Base-by-base conservation (phyloP, 129 eudicot genomes). In the Tagetes patula region DNA sequence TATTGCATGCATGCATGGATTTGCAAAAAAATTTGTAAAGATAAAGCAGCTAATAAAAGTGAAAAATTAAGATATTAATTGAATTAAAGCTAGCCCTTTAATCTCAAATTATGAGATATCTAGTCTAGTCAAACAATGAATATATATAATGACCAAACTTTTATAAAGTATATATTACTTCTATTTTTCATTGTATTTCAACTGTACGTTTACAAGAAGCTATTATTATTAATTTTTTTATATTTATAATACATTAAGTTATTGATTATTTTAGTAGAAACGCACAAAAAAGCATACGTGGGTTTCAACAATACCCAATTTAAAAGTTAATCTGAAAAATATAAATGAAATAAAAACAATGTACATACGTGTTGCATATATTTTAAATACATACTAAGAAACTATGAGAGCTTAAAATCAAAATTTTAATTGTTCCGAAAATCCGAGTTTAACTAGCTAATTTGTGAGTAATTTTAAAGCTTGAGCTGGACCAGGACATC, bases 1-100 rank as follows among this genome's bases (percentile, higher is more conserved):
- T 54, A 67, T 67, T 76, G 59, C 67, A 66, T 75, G 67, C 74
- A 66, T 67, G 73, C 49, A 56, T 76, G 80, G 73, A 67, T 76
- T 55, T 55, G 74, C 59, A 76, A 67, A 67, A 49, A 63, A 8
- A 8, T 43, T 64, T 3, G 48, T 65, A 41, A 36, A 74, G 14
- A 6, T 39, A 53, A 74, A 39, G 1, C 40, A 38, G 39, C 64
- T 65, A 48, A 20, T 20, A 20, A 20, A 75, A 75, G 74, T 53
- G 67, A 67, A 67, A n/a, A 67, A 54, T 41, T 52, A 5, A 71
- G 42, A 52, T 37, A 40, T 42, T 52, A 43, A 40, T 42, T 52
- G 8, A 42, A 52, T 75, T 53, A 37, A 56, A 32, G 32, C n/a
- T 20, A 54, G 46, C 12, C 56, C 73, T 75, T 65, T 33, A 33